Percentiles rank a stretch among this genome's conserved stretches.
Evolutionary conservation across 352 stramenopile genomes (phyloP).

Genomic region (Pythium grandisporangium): DNA sequence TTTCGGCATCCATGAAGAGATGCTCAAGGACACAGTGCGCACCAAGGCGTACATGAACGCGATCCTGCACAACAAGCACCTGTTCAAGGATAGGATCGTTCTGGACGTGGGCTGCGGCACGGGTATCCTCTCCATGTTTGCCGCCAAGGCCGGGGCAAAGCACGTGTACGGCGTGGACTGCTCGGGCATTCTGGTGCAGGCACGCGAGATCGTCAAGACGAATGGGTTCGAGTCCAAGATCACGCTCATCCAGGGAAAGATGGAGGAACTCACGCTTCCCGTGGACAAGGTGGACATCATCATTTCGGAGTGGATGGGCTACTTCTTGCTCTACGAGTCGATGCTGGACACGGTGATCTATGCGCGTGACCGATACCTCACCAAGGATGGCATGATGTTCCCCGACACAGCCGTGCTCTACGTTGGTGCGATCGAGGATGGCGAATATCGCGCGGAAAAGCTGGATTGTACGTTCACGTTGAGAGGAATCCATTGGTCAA

Average conservation of each 20-base stretch:
- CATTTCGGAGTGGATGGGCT: conserved; percentile 99
- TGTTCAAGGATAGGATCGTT: conserved; percentile 97
- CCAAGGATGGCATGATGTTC: conserved; percentile 90
- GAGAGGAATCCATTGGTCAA: neutral
- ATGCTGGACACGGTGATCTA: conserved; percentile 97
- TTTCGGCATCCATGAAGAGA: conserved; percentile 98
- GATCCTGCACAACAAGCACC: conserved; percentile 94
- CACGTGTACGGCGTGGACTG: conserved; percentile 95
- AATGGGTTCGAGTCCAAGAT: conserved; percentile 94
- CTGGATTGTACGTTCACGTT: conserved; percentile 65
- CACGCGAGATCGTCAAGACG: conserved; percentile 89
- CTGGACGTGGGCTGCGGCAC: conserved; percentile 96
- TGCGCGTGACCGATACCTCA: conserved; percentile 95
- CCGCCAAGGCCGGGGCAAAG: conserved; percentile 87
- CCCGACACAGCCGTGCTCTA: conserved; percentile 95
- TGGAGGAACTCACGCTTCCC: conserved; percentile 89
- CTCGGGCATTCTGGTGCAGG: conserved; percentile 92
- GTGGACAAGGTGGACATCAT: conserved; percentile 95
- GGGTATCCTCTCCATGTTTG: conserved; percentile 96
- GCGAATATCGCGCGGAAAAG: conserved; percentile 91
- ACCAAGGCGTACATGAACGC: conserved; percentile 97
- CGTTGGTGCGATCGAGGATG: conserved; percentile 94
- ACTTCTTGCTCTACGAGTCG: conserved; percentile 96
- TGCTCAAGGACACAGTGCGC: conserved; percentile 96
- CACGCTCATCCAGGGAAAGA: conserved; percentile 93